These are phyloP conservation scores for Aquilaria malaccensis DNA, from an alignment of 345 rosid genomes.

Conservation along the genomic window DNA sequence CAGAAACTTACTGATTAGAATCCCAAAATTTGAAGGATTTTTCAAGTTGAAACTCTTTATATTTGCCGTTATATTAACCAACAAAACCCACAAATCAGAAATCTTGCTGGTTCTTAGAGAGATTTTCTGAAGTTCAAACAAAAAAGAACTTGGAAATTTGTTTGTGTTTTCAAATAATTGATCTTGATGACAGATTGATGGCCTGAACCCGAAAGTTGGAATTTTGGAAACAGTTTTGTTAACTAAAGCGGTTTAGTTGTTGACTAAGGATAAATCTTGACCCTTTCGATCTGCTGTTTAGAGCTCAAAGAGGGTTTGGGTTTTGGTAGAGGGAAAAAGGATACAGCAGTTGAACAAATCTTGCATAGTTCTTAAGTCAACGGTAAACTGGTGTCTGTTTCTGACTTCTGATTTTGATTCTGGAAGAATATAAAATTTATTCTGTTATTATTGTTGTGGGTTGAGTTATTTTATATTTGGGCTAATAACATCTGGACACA, in stretches of 20 bases:
- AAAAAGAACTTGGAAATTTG: too few species aligned
- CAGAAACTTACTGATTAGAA: too few species aligned
- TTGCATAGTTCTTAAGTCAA: slow-evolving; percentile 1
- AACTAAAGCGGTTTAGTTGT: too few species aligned
- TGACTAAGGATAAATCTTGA: too few species aligned
- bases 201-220: too few species aligned
- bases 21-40: too few species aligned
- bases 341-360: slow-evolving; percentile 6
- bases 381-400: not conserved
- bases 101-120: too few species aligned
- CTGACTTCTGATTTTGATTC: not conserved
- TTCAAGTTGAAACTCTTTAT: slow-evolving; percentile 3
- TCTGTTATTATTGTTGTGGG: not conserved
- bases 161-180: too few species aligned
- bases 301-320: not conserved
- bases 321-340: not conserved
- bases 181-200: too few species aligned
- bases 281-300: too few species aligned
- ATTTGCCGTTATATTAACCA: slow-evolving; percentile 14
- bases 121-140: too few species aligned
- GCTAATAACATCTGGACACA: not conserved
- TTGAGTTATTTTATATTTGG: not conserved
- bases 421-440: not conserved
- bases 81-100: not conserved
- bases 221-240: too few species aligned